phyloP scores from a whole-genome alignment of 345 rosid genomes.

The Dimocarpus longan region DNA sequence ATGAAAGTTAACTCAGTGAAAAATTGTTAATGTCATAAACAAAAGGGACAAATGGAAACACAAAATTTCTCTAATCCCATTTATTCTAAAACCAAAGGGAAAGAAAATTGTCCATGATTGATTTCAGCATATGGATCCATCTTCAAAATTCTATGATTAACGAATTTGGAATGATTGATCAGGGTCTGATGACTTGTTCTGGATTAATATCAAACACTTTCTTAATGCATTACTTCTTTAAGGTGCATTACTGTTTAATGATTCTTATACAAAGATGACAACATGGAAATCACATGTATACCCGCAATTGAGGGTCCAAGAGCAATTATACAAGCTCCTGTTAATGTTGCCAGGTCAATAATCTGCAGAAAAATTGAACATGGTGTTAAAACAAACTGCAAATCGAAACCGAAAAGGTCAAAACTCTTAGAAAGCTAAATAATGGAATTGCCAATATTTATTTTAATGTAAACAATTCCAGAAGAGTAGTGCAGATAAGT shows the following conservation, averaged over 20 bases:
- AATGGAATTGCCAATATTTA: neutral
- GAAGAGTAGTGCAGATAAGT: too few species aligned
- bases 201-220: too few species aligned
- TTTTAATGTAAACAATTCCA: neutral
- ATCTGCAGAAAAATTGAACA: constrained; percentile 46
- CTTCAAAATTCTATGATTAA: neutral
- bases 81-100: neutral
- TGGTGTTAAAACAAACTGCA: neutral
- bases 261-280: neutral
- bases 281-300: constrained; percentile 21
- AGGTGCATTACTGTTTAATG: neutral
- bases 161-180: neutral
- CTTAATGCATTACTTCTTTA: too few species aligned
- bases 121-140: neutral
- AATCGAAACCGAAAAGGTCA: neutral
- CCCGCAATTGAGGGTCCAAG: constrained; percentile 97
- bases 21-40: neutral
- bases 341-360: constrained; percentile 88
- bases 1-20: neutral
- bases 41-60: neutral
- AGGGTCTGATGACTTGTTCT: neutral
- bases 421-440: neutral
- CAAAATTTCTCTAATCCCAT: neutral
- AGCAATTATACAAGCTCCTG: constrained; percentile 90
- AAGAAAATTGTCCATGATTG: neutral